These are phyloP conservation scores for Cercospora beticola DNA, from an alignment of 2,329 filamentous ascomycete species.

Conservation along the genomic window DNA sequence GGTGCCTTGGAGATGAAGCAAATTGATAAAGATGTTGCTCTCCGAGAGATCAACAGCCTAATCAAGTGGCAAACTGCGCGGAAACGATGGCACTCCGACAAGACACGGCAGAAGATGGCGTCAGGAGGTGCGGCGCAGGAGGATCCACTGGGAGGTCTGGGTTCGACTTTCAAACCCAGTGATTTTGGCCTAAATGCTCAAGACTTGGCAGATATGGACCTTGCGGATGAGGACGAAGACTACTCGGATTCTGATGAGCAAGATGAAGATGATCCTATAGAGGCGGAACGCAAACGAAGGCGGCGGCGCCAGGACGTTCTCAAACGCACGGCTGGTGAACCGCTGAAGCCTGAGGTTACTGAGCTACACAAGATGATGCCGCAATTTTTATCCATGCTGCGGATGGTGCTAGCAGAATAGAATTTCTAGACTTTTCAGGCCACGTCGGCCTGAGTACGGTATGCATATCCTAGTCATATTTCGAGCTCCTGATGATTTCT, in stretches of 20 bases:
- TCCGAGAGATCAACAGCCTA: conserved; percentile 77
- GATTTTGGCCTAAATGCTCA: conserved; percentile 90
- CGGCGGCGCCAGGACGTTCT: conserved; percentile 77
- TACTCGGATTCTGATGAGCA: conserved; percentile 68
- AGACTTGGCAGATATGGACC: conserved; percentile 82
- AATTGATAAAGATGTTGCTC: conserved; percentile 70
- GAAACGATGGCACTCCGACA: conserved; percentile 98
- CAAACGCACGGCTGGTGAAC: conserved; percentile 40
- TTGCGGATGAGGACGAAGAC: conserved; percentile 70
- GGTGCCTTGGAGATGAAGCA: conserved; percentile 67
- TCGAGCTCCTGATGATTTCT: not conserved
- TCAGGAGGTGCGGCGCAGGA: conserved; percentile 61
- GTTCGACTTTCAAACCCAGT: conserved; percentile 64
- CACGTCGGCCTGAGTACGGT: not conserved
- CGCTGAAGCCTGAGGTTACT: conserved; percentile 37
- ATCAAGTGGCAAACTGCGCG: conserved; percentile 92
- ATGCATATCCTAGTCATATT: not conserved
- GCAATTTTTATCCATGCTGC: conserved; percentile 39
- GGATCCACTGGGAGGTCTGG: conserved; percentile 55
- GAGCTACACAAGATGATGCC: conserved; percentile 39
- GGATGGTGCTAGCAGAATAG: conserved; percentile 38
- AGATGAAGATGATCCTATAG: conserved; percentile 80
- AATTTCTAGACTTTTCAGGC: not conserved
- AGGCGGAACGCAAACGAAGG: conserved; percentile 76
- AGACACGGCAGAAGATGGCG: conserved; percentile 98